Evolutionary conservation across 768 basidiomycete genomes (phyloP).

Genomic region (Arthromyces matolae): DNA sequence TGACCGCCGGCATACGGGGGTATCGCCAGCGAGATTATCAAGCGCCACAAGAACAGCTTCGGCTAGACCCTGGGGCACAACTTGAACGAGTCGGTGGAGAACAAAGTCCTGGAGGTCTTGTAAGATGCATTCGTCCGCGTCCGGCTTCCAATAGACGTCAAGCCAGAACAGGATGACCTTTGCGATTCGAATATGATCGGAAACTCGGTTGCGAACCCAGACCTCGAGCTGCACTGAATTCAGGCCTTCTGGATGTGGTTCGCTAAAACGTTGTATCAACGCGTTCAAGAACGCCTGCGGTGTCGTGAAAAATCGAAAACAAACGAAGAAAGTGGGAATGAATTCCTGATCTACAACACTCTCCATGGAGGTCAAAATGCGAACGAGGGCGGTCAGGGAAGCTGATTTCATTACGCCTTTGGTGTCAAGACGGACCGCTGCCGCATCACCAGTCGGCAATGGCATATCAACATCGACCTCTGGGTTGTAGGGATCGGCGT

Average conservation of each 20-base stretch:
- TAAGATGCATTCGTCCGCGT: slow-evolving; percentile 43
- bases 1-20: slow-evolving; percentile 8
- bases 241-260: slow-evolving; percentile 24
- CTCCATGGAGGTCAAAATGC: slow-evolving; percentile 43
- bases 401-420: slow-evolving; percentile 27
- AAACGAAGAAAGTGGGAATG: slow-evolving; percentile 58
- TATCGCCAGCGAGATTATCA: slow-evolving; percentile 18
- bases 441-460: slow-evolving; percentile 19
- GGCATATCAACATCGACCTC: slow-evolving; percentile 26
- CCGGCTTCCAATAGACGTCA: slow-evolving; percentile 62
- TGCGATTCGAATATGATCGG: slow-evolving; percentile 55
- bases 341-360: slow-evolving; percentile 38
- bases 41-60: slow-evolving; percentile 26
- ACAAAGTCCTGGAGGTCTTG: slow-evolving; percentile 24
- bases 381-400: slow-evolving; percentile 40
- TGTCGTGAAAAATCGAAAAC: slow-evolving; percentile 65
- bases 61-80: slow-evolving; percentile 27
- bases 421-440: slow-evolving; percentile 21
- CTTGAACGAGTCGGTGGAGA: slow-evolving; percentile 19
- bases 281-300: slow-evolving; percentile 40
- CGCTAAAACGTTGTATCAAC: slow-evolving; percentile 47
- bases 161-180: slow-evolving; percentile 68
- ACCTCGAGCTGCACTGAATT: slow-evolving; percentile 31
- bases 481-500: slow-evolving; percentile 23
- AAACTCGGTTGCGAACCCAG: slow-evolving; percentile 39